These are phyloP conservation scores for Penicillium palitans DNA, from an alignment of 2,329 filamentous ascomycete genomes.

Conservation along the genomic window DNA sequence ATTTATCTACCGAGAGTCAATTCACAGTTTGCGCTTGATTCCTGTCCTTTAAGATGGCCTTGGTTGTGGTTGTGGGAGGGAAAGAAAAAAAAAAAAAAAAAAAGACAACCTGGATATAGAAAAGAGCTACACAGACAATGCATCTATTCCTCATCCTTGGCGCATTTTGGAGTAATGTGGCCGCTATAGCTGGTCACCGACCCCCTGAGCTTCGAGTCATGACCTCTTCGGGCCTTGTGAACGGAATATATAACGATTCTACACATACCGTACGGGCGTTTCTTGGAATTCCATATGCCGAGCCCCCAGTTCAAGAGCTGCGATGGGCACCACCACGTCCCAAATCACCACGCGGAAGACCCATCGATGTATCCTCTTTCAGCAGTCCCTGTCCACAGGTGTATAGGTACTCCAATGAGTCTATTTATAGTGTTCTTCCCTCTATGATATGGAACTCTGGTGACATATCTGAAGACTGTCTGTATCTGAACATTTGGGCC, in stretches of 20 bases:
- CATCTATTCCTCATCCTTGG: not conserved
- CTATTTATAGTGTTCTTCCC: slow-evolving; percentile 20
- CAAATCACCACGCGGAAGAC: slow-evolving; percentile 28
- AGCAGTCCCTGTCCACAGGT: slow-evolving; percentile 11
- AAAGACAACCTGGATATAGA: not conserved
- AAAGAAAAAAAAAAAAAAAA: not conserved
- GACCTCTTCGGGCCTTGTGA: slow-evolving; percentile 19
- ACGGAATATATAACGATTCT: slow-evolving; percentile 21
- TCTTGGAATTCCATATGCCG: slow-evolving; percentile 49
- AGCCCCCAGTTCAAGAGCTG: slow-evolving; percentile 44
- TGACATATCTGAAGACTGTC: slow-evolving; percentile 22
- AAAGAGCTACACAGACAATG: not conserved
- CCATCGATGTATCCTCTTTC: slow-evolving; percentile 26
- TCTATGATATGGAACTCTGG: slow-evolving; percentile 15
- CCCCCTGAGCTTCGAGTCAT: slow-evolving; percentile 7
- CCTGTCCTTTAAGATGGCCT: not conserved
- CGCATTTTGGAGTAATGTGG: not conserved
- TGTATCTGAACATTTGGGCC: slow-evolving; percentile 22
- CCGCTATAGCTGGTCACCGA: not conserved
- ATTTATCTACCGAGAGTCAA: slow-evolving; percentile 1
- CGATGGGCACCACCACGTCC: slow-evolving; percentile 42
- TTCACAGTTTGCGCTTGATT: not conserved
- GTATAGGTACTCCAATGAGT: slow-evolving; percentile 11
- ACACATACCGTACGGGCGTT: slow-evolving; percentile 32
- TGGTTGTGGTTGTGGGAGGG: not conserved